Evolutionary conservation across 176 grass and related monocot species (phyloP), one percentile per base, ranked within the genome.

Genomic region (Paspalum notatum): DNA sequence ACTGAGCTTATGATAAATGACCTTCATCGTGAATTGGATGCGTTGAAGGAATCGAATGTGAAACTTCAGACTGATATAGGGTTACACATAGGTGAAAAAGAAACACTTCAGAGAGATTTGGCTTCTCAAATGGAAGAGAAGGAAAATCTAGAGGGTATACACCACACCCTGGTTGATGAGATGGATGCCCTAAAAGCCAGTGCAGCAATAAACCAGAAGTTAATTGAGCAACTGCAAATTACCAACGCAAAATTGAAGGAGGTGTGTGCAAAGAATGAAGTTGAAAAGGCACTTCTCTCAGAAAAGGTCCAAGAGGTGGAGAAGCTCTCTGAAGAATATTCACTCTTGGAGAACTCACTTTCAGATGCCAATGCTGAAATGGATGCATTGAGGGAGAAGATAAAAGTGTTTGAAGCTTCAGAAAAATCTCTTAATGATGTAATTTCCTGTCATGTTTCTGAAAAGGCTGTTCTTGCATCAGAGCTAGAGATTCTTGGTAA

Each of bases 181-280:
- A 89, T 87, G 74, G 67, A 79, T 47, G 45, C 64, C 38, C 57
- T 84, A 42, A 84, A 76, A 73, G 69, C 13, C 26, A 84, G 25
- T 8, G 12, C 44, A 65, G 66, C 81, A 52, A 69, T 43, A 72
- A 75, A 85, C 59, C 73, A 77, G 74, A 80, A 69, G 63, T 60
- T 86, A 17, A 62, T 94, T 53, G 85, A 91, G 66, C 72, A 85
- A 32, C 46, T 91, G 87, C 89, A 87, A 59, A 88, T 83, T 75
- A 88, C 53, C 17, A 93, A 90, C 81, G 80, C 76, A 55, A 90
- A 88, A 66, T 69, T 99, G 80, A 93, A 96, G 81, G 97, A 90
- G 76, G 73, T 68, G 21, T 91, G 85, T 81, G 84, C 79, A 37
- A 96, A 90, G 82, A 87, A 88, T 91, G 87, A 87, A 82, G 74